These are phyloP conservation scores for Athelia psychrophila DNA, from an alignment of 1,284 basidiomycete genomes.

Conservation along the genomic window DNA sequence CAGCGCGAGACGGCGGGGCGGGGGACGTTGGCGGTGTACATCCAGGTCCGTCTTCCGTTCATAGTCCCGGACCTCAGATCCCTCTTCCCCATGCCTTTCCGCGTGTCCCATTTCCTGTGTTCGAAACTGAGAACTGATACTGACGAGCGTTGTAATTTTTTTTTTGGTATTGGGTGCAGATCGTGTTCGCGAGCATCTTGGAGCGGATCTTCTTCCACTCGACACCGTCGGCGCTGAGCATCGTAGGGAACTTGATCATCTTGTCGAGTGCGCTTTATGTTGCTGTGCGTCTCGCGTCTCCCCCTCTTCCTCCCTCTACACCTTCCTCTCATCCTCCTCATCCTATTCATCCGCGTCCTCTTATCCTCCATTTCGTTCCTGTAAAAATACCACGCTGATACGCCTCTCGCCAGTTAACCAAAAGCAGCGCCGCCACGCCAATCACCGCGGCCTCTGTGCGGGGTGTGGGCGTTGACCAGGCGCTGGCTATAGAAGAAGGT, in stretches of 20 bases:
- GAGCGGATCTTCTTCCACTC: slow-evolving; percentile 60
- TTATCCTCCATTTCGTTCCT: no score
- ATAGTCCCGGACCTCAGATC: slow-evolving; percentile 1
- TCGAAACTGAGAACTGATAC: neutral
- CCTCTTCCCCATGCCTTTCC: neutral
- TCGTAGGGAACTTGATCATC: slow-evolving; percentile 57
- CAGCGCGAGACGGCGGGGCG: slow-evolving; percentile 64
- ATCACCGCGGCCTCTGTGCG: no score
- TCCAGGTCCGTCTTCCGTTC: slow-evolving; percentile 36
- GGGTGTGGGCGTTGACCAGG: no score
- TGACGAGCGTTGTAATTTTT: no score
- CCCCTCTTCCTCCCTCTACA: no score
- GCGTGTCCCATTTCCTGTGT: neutral
- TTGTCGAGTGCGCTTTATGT: slow-evolving; percentile 58
- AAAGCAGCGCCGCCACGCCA: no score
- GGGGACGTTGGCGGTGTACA: slow-evolving; percentile 60
- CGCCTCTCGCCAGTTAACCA: no score
- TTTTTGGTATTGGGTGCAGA: slow-evolving; percentile 26
- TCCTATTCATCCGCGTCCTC: no score
- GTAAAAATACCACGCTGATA: no score
- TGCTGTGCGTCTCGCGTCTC: slow-evolving; percentile 36
- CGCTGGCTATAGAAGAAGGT: no score
- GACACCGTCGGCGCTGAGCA: slow-evolving; percentile 47
- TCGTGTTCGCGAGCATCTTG: slow-evolving; percentile 58
- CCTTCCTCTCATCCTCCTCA: no score